phyloP scores from a whole-genome alignment of 2,329 filamentous ascomycete genomes.

The Ophiostoma tasmaniense region DNA sequence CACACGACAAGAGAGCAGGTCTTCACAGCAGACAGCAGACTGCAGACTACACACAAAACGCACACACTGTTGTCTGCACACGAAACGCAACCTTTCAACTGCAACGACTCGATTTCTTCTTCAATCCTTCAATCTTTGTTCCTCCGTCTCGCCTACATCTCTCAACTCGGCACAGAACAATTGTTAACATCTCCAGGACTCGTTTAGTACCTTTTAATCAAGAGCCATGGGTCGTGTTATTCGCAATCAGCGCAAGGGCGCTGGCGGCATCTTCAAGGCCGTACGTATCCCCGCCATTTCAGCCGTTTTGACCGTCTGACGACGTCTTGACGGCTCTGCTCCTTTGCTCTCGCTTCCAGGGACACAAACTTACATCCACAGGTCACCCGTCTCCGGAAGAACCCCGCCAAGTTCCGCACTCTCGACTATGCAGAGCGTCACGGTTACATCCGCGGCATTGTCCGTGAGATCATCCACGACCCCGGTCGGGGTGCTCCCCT shows the following conservation, averaged over 20 bases:
- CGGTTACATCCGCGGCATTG: constrained; percentile 94
- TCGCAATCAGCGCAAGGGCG: constrained; percentile 57
- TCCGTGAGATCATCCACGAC: constrained; percentile 99
- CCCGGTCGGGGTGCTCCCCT: constrained; percentile 96
- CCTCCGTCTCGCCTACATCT: neutral
- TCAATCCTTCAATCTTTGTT: neutral
- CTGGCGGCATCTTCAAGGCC: constrained; percentile 48
- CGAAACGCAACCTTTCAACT: neutral
- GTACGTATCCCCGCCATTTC: constrained; percentile 15
- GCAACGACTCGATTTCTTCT: neutral
- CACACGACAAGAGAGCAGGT: neutral
- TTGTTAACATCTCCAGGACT: constrained; percentile 12
- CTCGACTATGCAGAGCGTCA: constrained; percentile 96
- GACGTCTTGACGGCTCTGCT: neutral
- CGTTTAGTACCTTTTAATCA: constrained; percentile 10
- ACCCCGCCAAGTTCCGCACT: constrained; percentile 83
- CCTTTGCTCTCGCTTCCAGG: neutral
- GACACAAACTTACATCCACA: constrained; percentile 27
- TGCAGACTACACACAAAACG: neutral
- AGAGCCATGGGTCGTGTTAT: constrained; percentile 32
- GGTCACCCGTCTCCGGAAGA: constrained; percentile 91
- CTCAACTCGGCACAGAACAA: neutral
- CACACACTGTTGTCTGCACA: neutral
- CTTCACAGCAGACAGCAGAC: neutral
- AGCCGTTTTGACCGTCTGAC: neutral